These are phyloP conservation scores for Xerocomus spinulosus DNA, from an alignment of 768 basidiomycete species.

Conservation along the genomic window DNA sequence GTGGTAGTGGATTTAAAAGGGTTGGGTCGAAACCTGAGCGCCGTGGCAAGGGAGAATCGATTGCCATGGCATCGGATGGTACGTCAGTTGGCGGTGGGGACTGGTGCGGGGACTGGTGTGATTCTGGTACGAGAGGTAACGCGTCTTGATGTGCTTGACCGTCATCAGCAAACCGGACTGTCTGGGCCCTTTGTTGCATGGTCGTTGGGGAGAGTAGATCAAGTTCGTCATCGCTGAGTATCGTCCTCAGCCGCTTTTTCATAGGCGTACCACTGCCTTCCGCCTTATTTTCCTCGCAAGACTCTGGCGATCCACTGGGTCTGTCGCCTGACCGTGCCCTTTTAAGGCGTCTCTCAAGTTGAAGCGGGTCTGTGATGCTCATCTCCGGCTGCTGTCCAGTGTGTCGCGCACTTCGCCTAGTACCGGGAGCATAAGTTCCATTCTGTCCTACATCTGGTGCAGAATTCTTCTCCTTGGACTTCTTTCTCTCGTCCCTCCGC, in stretches of 20 bases:
- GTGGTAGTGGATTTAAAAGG: slow-evolving; percentile 50
- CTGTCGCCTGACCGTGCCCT: slow-evolving; percentile 59
- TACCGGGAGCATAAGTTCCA: slow-evolving; percentile 43
- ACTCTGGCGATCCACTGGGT: slow-evolving; percentile 44
- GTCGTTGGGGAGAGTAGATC: slow-evolving; percentile 32
- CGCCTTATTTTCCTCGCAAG: slow-evolving; percentile 41
- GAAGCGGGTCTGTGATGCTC: slow-evolving; percentile 66
- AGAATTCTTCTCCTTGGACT: slow-evolving; percentile 32
- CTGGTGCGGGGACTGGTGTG: neutral
- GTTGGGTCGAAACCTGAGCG: slow-evolving; percentile 46
- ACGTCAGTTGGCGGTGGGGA: neutral
- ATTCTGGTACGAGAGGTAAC: slow-evolving; percentile 12
- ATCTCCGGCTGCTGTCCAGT: slow-evolving; percentile 72
- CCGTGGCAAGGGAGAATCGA: slow-evolving; percentile 33
- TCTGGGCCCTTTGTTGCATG: slow-evolving; percentile 30
- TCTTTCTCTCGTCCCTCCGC: slow-evolving; percentile 49
- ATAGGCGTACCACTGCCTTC: slow-evolving; percentile 35
- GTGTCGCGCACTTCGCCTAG: slow-evolving; percentile 65
- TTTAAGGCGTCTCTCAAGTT: slow-evolving; percentile 72
- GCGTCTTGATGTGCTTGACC: slow-evolving; percentile 16
- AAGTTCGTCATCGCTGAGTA: slow-evolving; percentile 43
- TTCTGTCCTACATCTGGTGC: slow-evolving; percentile 25
- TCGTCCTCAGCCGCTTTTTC: slow-evolving; percentile 52
- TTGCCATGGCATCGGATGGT: slow-evolving; percentile 31
- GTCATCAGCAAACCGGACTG: slow-evolving; percentile 50